These are phyloP conservation scores for Amylocarpus encephaloides DNA, from an alignment of 2,329 filamentous ascomycete genomes.

Conservation along the genomic window DNA sequence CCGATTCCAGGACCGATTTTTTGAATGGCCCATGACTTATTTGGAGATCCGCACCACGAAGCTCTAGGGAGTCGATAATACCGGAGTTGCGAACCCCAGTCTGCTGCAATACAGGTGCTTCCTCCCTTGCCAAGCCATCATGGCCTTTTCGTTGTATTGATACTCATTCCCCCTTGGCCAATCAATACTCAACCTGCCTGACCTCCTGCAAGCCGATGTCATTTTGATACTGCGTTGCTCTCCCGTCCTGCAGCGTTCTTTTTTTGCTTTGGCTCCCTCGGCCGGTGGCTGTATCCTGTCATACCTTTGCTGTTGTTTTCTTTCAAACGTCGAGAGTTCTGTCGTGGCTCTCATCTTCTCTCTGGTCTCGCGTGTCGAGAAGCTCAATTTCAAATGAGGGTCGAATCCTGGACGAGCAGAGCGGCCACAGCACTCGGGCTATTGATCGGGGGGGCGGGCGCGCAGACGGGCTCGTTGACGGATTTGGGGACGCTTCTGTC, in stretches of 20 bases:
- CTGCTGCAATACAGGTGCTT: too few relatives aligned
- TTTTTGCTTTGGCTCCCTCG: background rate
- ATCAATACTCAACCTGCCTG: too few relatives aligned
- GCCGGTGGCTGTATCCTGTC: background rate
- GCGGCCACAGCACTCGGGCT: slow-evolving; percentile 13
- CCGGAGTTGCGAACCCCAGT: too few relatives aligned
- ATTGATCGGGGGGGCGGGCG: slow-evolving; percentile 12
- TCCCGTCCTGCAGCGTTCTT: background rate
- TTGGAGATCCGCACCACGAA: too few relatives aligned
- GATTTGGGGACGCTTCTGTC: slow-evolving; percentile 38
- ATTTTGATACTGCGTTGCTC: too few relatives aligned
- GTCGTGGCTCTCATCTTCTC: background rate
- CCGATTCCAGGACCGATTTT: too few relatives aligned
- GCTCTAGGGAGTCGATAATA: too few relatives aligned
- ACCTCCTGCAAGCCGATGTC: too few relatives aligned
- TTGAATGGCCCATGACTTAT: too few relatives aligned
- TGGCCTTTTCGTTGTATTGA: too few relatives aligned
- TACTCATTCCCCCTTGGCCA: too few relatives aligned
- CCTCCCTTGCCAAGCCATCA: too few relatives aligned
- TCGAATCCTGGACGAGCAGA: slow-evolving; percentile 15
- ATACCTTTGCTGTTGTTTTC: background rate
- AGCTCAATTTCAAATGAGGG: slow-evolving; percentile 10
- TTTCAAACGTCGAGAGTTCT: background rate
- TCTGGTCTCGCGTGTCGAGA: background rate
- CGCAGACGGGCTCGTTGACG: slow-evolving; percentile 17